Base-by-base conservation (phyloP, 2,329 filamentous ascomycete genomes). In the Colletotrichum musae region DNA sequence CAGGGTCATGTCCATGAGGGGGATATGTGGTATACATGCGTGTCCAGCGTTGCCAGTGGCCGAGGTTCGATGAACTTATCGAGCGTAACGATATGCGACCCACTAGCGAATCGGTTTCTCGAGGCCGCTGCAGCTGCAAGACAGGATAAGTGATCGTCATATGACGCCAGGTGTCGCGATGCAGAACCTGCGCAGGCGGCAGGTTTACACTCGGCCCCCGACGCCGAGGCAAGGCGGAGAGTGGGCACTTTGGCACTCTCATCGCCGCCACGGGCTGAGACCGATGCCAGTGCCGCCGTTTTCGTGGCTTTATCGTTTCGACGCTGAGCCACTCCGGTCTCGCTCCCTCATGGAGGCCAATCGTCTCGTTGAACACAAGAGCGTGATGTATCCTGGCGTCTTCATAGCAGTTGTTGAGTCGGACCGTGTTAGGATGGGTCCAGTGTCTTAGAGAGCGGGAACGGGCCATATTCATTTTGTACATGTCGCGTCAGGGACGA, bases 241-340 rank as follows among this genome's bases (percentile, higher is more conserved):
- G 39, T 50, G 21, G 10, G 32, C 32, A 7, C 32, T 36, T 36
- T 36, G 32, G 32, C 9, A 36, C 56, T 63, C 47, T 26, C 51
- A 52, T 41, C 45, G 56, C 56, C 51, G 67, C 45, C 43, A 54
- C 18, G 32, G 51, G 51, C 51, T 67, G 67, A 70, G 51, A 70
- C 67, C 67, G 45, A 61, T 56, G 36, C 24, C 26, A 51, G 39
- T 48, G 58, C 50, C 39, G 62, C 62, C 62, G n/a, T 66, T 32
- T 32, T 60, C 36, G 67, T 70, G 67, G 67, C 67, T 67, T 67
- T 45, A 24, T 61, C 51, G 41, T 61, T 24, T 41, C 50, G 56
- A 66, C 41, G 52, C 60, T 18, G 41, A 63, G 36, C 45, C 39
- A 47, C 67, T 70, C 67, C 67, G 67, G 56, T 70, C 67, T 70